Evolutionary conservation across 1,284 basidiomycete species (phyloP), one percentile per base, ranked within the genome.

Genomic region (Ganoderma multipileum): DNA sequence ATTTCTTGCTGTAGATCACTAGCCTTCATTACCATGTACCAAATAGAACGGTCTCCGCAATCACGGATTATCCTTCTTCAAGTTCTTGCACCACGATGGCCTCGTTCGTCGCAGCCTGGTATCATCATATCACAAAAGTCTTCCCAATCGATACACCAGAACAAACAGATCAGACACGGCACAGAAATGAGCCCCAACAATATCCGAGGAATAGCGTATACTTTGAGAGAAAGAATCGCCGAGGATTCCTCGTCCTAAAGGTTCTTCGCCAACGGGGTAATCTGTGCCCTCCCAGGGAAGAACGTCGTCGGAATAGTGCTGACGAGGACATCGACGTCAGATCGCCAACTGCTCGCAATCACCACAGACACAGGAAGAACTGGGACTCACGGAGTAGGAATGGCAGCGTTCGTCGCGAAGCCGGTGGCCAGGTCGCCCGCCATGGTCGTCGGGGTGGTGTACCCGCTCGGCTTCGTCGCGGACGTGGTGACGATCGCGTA

Each of bases 321-420:
- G 33, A 4, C 28, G 20, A 30, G 38, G 28, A 60, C 20, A 59
- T 6, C 36, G 12, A 30, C 1, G 47, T 55, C 18, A 55, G 52
- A 11, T 2, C 47, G 26, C 47, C 23, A 3, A 20, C 1, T 20
- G 41, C 12, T 18, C 54, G 23, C 1, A 42, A 63, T n/a, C 38
- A 28, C 9, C 14, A 11, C 33, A 33, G 3, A 12, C 39, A 7
- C 4, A 26, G 23, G 44, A 59, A 6, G 2, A 18, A 8, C 33
- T 7, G 33, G 2, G 14, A 78, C 78, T 74, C 64, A 80, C 79
- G 79, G 79, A 20, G 77, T 77, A 1, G 79, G 79, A 54, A 81
- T 81, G 0, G 77, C 68, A 30, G 78, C 71, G 39, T 76, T 77
- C 9, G 77, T 78, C 57, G 78, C 71, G 66, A 79, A 81, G 2